These are phyloP conservation scores for Leishmania tropica DNA, from an alignment of 208 protist species.

Conservation along the genomic window DNA sequence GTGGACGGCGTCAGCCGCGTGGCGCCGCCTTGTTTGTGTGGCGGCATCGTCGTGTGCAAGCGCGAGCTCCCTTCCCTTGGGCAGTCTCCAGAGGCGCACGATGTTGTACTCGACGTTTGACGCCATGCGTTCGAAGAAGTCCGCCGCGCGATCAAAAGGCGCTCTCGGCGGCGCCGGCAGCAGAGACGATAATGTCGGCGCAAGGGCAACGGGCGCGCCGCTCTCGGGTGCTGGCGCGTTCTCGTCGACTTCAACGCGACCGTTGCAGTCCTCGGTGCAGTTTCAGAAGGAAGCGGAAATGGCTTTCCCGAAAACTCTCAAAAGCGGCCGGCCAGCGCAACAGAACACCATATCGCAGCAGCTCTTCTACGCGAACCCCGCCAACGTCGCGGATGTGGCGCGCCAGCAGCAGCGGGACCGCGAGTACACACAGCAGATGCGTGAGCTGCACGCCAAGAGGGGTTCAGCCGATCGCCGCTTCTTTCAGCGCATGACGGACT, in stretches of 20 bases:
- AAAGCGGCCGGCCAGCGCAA: slow-evolving; percentile 75
- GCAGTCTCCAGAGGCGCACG: slow-evolving; percentile 11
- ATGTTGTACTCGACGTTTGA: slow-evolving; percentile 46
- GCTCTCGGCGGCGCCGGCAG: not conserved
- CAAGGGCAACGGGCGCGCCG: not conserved
- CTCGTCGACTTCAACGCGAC: slow-evolving; percentile 27
- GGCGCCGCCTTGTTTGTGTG: not conserved
- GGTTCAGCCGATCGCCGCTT: slow-evolving; percentile 64
- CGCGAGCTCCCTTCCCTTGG: not conserved
- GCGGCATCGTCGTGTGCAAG: not conserved
- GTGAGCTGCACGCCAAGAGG: slow-evolving; percentile 33
- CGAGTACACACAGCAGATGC: slow-evolving; percentile 52
- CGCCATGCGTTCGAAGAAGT: slow-evolving; percentile 24
- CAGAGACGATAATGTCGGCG: not conserved
- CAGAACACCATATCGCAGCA: slow-evolving; percentile 67
- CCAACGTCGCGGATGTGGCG: slow-evolving; percentile 39
- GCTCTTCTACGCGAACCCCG: slow-evolving; percentile 45
- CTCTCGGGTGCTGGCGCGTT: slow-evolving; percentile 1
- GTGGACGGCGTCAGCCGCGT: not conserved
- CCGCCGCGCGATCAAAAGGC: not conserved
- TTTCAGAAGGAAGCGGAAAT: slow-evolving; percentile 46
- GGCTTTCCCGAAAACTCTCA: slow-evolving; percentile 76
- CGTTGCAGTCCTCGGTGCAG: slow-evolving; percentile 54
- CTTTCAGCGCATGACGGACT: slow-evolving; percentile 58
- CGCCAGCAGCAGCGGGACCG: slow-evolving; percentile 48